Evolutionary conservation across 768 basidiomycete genomes (phyloP), one percentile per base, ranked within the genome.

Genomic region (Termitomyces sp.): DNA sequence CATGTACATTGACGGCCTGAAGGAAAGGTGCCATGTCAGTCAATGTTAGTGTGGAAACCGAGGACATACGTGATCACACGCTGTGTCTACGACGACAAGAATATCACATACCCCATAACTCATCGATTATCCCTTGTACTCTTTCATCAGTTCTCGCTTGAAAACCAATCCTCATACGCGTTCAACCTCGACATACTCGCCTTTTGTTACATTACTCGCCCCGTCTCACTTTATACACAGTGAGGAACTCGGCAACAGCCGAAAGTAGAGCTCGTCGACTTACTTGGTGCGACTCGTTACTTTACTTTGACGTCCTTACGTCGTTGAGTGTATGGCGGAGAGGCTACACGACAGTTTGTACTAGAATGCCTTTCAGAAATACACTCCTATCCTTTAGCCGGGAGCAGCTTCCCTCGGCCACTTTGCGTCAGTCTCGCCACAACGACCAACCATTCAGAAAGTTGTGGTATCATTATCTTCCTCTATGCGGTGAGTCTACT

Each of bases 381-480:
- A 49, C 64, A 45, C 65, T 68, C 32, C 52, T 68, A n/a, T 56
- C 65, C 54, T 62, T 66, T 32, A 60, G 59, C 41, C 45, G 64
- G 46, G 65, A 66, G 44, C 38, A 60, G 20, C 58, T 65, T 24
- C 52, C 64, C 22, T 45, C 57, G 28, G 44, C 49, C n/a, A 52
- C 28, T 40, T 41, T 20, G 14, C 55, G 16, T 24, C 51, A 56
- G 30, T 24, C 53, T 33, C 38, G 24, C 33, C 51, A 38, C 38
- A 52, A 58, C 13, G 52, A 60, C 24, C 73, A 78, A 28, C 69
- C 69, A 0, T 62, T 67, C 41, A 72, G 67, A 55, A 81, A 79
- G 66, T 74, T 66, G 56, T 86, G 84, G 83, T 79, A 76, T 65
- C 74, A 84, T 61, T 82, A 84, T 66, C 54, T 84, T 30, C 86